phyloP scores from a whole-genome alignment of 495 filamentous ascomycete species.

The Bryoglossum gracile region DNA sequence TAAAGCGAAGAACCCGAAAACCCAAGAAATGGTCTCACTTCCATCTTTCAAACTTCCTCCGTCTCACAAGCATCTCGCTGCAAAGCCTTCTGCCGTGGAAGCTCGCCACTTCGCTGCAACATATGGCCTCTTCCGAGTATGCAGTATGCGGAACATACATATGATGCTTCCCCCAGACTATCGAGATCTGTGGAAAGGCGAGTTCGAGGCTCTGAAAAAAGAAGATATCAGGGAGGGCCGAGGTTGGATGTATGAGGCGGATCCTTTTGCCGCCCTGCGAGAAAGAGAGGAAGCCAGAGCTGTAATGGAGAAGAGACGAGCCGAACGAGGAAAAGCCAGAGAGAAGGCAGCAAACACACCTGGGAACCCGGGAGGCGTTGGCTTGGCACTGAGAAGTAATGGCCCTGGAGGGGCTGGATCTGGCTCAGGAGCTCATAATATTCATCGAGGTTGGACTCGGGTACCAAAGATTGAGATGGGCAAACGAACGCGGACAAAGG shows the following conservation, averaged over 20 bases:
- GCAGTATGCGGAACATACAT: slow-evolving; percentile 88
- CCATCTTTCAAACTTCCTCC: slow-evolving; percentile 78
- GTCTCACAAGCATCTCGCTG: slow-evolving; percentile 57
- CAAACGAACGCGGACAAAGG: slow-evolving; percentile 59
- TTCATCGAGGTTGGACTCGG: slow-evolving; percentile 65
- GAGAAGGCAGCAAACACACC: slow-evolving; percentile 55
- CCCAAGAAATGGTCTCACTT: slow-evolving; percentile 61
- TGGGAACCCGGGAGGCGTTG: slow-evolving; percentile 29
- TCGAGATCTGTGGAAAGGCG: slow-evolving; percentile 76
- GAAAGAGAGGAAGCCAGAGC: slow-evolving; percentile 71
- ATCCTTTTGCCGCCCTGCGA: slow-evolving; percentile 75
- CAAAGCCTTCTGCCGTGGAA: slow-evolving; percentile 71
- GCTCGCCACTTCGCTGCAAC: slow-evolving; percentile 89
- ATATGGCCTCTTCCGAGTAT: slow-evolving; percentile 82
- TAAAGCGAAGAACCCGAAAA: slow-evolving; percentile 73
- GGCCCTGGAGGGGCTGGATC: slow-evolving; percentile 21
- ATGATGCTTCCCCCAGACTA: slow-evolving; percentile 92
- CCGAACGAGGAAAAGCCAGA: slow-evolving; percentile 51
- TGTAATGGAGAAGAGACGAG: slow-evolving; percentile 62
- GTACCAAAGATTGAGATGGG: slow-evolving; percentile 93
- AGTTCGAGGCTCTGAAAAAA: slow-evolving; percentile 71
- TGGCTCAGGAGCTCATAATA: slow-evolving; percentile 30
- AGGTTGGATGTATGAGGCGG: slow-evolving; percentile 91
- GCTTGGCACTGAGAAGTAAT: slow-evolving; percentile 25
- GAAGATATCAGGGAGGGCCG: slow-evolving; percentile 67